Evolutionary conservation across 1,139 yeast species (phyloP).

Genomic region (Saccharomyces pastorianus): DNA sequence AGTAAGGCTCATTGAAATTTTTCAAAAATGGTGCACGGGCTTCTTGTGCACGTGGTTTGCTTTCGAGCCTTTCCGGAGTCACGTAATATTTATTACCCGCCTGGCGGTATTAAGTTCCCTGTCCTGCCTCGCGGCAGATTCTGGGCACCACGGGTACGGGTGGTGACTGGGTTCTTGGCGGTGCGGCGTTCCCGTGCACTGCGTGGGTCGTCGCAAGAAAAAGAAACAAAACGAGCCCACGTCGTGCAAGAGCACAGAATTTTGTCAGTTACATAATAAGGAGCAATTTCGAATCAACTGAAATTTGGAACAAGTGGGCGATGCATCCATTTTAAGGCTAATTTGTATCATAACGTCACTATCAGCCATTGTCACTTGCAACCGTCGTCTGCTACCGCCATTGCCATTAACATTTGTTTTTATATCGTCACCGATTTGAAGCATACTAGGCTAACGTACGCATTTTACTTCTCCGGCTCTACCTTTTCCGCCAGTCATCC

Average conservation of each 20-base stretch:
- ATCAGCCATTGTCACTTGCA: slow-evolving; percentile 1
- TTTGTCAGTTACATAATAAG: background rate
- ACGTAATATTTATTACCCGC: background rate
- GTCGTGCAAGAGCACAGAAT: background rate
- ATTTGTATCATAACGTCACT: background rate
- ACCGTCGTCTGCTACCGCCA: background rate
- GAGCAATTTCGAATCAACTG: background rate
- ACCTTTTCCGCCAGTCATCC: background rate
- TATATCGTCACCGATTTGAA: background rate
- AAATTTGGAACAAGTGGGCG: background rate
- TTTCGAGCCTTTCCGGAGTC: background rate
- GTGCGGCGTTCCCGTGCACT: background rate
- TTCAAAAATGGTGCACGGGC: background rate
- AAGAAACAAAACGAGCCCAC: background rate
- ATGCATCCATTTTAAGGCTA: background rate
- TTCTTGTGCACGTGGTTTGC: background rate
- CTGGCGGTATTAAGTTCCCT: background rate
- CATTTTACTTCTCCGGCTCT: background rate
- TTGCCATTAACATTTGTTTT: background rate
- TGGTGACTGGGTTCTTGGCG: background rate
- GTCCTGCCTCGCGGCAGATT: background rate
- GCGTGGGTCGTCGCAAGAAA: background rate
- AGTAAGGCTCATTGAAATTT: background rate
- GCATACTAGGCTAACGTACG: background rate
- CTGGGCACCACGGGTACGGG: background rate